Base-by-base conservation (phyloP, 495 filamentous ascomycete species). In the Ramalina intermedia region DNA sequence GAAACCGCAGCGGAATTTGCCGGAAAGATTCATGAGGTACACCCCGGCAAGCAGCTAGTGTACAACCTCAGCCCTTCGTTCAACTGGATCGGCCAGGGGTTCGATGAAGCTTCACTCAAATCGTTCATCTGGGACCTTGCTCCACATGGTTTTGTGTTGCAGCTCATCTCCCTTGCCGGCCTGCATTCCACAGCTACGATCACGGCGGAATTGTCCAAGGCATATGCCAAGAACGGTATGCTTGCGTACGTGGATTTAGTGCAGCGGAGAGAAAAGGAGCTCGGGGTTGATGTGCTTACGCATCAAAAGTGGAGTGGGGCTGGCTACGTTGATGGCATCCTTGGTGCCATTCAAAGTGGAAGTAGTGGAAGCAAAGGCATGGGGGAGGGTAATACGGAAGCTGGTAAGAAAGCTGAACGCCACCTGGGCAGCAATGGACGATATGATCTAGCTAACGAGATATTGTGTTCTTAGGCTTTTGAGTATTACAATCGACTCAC, bases 291-390 rank as follows among this genome's bases (percentile, higher is more conserved):
- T 60, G 91, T 98, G 14, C 70, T 98, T 49, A 98, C 90, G 29
- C 91, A 98, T 63, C 91, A 98, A 72, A 95, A 93, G 59, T 98
- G 91, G 90, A 94, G 87, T 57, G 91, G 91, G 11, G 91, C 91
- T 0, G 70, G 69, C 16, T 95, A 95, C 60, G 81, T 96, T 50
- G 91, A 98, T 67, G 90, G 87, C 2, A 91, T 98, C 33, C 58
- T 98, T 29, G 89, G 90, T 2, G 79, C 84, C 1, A 90, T 96
- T 52, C 86, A 94, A 67, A 94, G 85, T 58, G 89, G 91, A 12
- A 94, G 85, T 63, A 84, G 79, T 53, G 73, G 76, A 43, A 85
- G 74, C 60, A 86, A 77, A 72, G 83, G 83, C 61, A 86, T 89
- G 84, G 84, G 84, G 0, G 81, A 85, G 47, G 84, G 84, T 1